Percentiles rank a stretch among this genome's conserved stretches.
Evolutionary conservation across 2,329 filamentous ascomycete species (phyloP).

Genomic region (Uncinocarpus reesii): DNA sequence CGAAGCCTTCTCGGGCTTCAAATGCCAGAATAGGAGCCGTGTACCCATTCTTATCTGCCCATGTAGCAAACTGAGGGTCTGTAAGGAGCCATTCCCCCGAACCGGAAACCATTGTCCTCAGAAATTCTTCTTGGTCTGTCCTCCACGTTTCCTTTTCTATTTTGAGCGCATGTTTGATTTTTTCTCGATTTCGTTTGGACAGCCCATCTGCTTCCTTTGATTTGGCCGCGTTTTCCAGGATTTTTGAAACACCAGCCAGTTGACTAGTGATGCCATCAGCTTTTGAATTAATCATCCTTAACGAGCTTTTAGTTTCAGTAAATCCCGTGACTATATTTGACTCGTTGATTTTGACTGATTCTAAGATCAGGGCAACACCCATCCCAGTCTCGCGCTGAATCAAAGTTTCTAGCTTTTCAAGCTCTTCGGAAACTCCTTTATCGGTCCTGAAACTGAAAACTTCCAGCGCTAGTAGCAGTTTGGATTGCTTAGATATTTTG

Average conservation of each 20-base stretch:
- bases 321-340: conserved; percentile 16
- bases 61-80: conserved; percentile 15
- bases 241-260: conserved; percentile 11
- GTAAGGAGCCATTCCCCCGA: conserved; percentile 15
- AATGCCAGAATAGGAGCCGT: conserved; percentile 13
- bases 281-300: conserved; percentile 13
- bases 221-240: conserved; percentile 12
- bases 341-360: conserved; percentile 22
- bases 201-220: conserved; percentile 13
- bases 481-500: conserved; percentile 21
- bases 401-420: conserved; percentile 19
- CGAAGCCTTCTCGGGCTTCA: conserved; percentile 16
- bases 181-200: conserved; percentile 13
- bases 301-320: conserved; percentile 12
- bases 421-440: conserved; percentile 22
- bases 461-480: conserved; percentile 21
- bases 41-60: conserved; percentile 8
- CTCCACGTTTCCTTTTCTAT: conserved; percentile 17
- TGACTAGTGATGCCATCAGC: conserved; percentile 14
- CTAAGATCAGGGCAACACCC: conserved; percentile 21
- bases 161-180: conserved; percentile 16
- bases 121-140: conserved; percentile 15
- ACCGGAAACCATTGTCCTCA: conserved; percentile 12
- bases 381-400: conserved; percentile 24
- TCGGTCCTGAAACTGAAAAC: conserved; percentile 24